Base-by-base conservation (phyloP, 1,284 basidiomycete genomes). In the Cutaneotrichosporon dermatis region DNA sequence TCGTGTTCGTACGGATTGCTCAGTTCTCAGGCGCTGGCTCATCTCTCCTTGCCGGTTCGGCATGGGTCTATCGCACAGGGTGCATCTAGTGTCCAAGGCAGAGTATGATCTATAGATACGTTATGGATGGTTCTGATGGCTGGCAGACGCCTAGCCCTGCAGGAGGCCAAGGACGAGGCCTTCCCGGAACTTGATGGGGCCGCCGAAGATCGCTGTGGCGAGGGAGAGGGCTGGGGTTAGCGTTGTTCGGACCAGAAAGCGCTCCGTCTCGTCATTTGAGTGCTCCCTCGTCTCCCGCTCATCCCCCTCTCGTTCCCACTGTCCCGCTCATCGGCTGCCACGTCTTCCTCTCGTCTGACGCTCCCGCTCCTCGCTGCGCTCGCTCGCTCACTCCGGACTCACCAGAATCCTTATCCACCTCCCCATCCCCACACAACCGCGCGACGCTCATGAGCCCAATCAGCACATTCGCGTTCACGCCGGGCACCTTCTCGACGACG, bases 381-480 rank as follows among this genome's bases (percentile, higher is more conserved):
- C 39, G 9, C 3, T 25, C 8, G 12, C 1, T 33, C 3, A 11
- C 37, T 3, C 3, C 15, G 25, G 5, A 37, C 45, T 34, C 35
- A 52, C 41, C 35, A 1, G 37, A 40, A 10, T 61, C 53, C 13
- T 55, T 45, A 4, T 50, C 34, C 3, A 51, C 25, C 13, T 40
- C 45, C 45, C 33, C 48, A 4, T 25, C 25, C 6, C 45, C 39
- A 51, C 66, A 67, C 3, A 70, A 64, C 51, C 57, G 58, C 1
- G 66, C 67, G 4, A 73, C 69, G 40, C 67, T 69, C 63, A 67
- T 68, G 33, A 69, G 41, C 4, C 69, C 69, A 33, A 72, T 72
- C 44, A 71, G 8, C 50, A 73, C 72, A 63, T 76, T 76, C 4
- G 72, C 73, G 40, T 72, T 58, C 12, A 71, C 68, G 39, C 66